Conservation (phyloP, 176 grass and related monocot genomes). For the Luzula sylvatica region DNA sequence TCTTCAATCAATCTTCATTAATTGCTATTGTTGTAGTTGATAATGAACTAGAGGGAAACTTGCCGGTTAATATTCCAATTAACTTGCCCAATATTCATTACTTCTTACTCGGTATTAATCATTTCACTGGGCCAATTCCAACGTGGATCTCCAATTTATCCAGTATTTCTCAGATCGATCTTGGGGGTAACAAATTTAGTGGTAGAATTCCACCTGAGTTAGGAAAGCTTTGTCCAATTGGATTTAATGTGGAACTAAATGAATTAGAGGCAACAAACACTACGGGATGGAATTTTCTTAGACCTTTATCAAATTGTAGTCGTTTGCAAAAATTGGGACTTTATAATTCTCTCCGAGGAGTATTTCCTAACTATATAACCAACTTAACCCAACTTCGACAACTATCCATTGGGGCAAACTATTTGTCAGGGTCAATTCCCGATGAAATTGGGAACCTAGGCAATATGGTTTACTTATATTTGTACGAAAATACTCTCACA, state of each 20-base stretch:
- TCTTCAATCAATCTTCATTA: slow-evolving; percentile 32
- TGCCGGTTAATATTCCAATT: slow-evolving; percentile 25
- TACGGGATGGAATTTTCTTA: slow-evolving; percentile 11
- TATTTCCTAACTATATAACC: slow-evolving; percentile 21
- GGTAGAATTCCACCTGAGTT: slow-evolving; percentile 26
- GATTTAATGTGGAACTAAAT: background rate
- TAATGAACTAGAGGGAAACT: slow-evolving; percentile 24
- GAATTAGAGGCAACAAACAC: background rate
- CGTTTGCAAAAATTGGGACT: slow-evolving; percentile 20
- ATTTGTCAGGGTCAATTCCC: slow-evolving; percentile 26
- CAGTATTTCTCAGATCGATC: slow-evolving; percentile 8
- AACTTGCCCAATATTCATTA: slow-evolving; percentile 15
- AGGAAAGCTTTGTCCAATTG: slow-evolving; percentile 27
- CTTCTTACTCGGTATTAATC: slow-evolving; percentile 14
- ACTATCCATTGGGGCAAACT: slow-evolving; percentile 18
- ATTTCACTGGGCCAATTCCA: slow-evolving; percentile 28
- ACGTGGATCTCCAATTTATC: slow-evolving; percentile 32
- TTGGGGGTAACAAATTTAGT: slow-evolving; percentile 22
- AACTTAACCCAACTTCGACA: slow-evolving; percentile 25
- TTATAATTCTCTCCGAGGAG: slow-evolving; percentile 18
- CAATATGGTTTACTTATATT: background rate
- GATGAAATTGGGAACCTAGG: slow-evolving; percentile 20
- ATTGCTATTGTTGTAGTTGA: background rate
- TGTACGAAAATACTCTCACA: slow-evolving; percentile 5
- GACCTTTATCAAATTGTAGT: slow-evolving; percentile 39